Conservation (phyloP, 805 yeast genomes). For the Saccharomyces eubayanus region DNA sequence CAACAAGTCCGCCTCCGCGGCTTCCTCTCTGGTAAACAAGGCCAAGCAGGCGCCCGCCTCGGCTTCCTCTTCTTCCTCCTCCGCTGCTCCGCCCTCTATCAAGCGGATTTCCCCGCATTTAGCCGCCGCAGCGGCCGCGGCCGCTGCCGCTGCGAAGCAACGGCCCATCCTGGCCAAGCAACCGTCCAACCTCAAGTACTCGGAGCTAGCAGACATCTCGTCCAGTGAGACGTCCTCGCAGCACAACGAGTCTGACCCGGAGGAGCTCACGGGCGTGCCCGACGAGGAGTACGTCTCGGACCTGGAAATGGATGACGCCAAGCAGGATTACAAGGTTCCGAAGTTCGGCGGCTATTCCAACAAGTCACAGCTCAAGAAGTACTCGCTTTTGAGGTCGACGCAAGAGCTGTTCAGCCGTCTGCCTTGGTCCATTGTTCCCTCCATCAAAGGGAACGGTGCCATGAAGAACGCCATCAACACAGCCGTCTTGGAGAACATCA, state of each 20-base stretch:
- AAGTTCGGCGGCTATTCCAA: conserved; percentile 69
- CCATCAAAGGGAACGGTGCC: conserved; percentile 78
- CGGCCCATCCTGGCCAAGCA: neutral
- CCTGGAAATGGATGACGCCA: conserved; percentile 14
- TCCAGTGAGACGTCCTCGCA: neutral
- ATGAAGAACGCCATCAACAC: conserved; percentile 72
- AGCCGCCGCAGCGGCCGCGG: neutral
- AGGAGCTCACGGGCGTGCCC: neutral
- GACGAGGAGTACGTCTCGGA: conserved; percentile 18
- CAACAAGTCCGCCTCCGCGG: neutral
- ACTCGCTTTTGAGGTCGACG: conserved; percentile 30
- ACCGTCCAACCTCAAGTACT: neutral
- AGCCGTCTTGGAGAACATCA: conserved; percentile 39
- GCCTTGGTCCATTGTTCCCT: conserved; percentile 68
- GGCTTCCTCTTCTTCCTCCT: neutral
- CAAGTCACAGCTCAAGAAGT: conserved; percentile 40
- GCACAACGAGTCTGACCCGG: neutral
- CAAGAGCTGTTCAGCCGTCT: conserved; percentile 39
- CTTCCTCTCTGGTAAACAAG: conserved; percentile 3
- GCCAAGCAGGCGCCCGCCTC: conserved; percentile 2
- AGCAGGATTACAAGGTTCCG: conserved; percentile 28
- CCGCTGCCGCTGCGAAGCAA: neutral
- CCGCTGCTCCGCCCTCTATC: conserved; percentile 10
- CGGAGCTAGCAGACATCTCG: neutral
- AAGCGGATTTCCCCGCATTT: conserved; percentile 9